Conservation (phyloP, 352 stramenopile genomes). For the Elongisporangium senticosum region DNA sequence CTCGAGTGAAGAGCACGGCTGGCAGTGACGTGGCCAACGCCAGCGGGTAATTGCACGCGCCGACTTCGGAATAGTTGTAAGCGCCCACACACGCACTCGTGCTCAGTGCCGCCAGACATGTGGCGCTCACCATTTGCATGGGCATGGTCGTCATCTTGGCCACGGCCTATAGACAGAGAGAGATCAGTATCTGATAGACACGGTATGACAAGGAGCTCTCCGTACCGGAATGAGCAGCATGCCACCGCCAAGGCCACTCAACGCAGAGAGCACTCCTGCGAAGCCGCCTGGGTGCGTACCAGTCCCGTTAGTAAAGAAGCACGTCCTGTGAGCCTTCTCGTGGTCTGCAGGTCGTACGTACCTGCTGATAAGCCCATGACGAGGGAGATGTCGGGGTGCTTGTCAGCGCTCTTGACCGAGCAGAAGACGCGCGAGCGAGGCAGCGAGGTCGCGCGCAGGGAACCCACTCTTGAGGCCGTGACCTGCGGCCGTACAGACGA, state of each 20-base stretch:
- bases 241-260: constrained; percentile 20
- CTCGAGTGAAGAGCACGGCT: constrained; percentile 14
- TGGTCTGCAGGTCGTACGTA: no score
- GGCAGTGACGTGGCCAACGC: constrained; percentile 15
- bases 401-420: neutral
- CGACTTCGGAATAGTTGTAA: constrained; percentile 17
- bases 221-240: constrained; percentile 21
- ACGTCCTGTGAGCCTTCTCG: no score
- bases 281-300: constrained; percentile 7
- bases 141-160: constrained; percentile 16
- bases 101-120: constrained; percentile 16
- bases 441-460: neutral
- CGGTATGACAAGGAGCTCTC: neutral
- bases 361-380: no score
- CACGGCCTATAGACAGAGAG: constrained; percentile 8
- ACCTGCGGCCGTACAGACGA: neutral
- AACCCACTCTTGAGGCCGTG: neutral
- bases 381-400: no score
- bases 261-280: constrained; percentile 15
- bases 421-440: neutral
- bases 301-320: no score
- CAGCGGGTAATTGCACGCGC: constrained; percentile 17
- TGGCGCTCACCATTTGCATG: constrained; percentile 22
- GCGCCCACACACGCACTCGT: constrained; percentile 15
- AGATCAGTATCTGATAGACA: neutral